Conservation (phyloP, 1,284 basidiomycete genomes). For the Gymnopus androsaceus region DNA sequence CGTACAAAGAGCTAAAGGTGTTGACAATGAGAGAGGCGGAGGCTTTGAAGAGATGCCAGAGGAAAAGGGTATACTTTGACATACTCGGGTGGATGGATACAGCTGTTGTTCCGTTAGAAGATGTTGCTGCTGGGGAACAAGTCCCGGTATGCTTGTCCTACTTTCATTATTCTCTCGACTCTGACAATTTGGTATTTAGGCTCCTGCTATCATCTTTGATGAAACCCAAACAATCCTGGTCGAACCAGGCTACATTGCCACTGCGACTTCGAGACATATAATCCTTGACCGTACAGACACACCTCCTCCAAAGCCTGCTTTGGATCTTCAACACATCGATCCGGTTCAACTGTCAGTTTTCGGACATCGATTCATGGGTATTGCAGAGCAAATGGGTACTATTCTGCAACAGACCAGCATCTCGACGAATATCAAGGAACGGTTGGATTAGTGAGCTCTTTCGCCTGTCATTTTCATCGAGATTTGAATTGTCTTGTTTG, state of each 20-base stretch:
- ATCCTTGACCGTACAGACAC: slow-evolving; percentile 2
- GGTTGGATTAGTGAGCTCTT: slow-evolving; percentile 66
- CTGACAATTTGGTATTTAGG: slow-evolving; percentile 22
- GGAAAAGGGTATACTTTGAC: slow-evolving; percentile 29
- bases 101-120: slow-evolving; percentile 54
- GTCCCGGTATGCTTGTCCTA: slow-evolving; percentile 29
- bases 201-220: slow-evolving; percentile 67
- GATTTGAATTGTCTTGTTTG: background rate
- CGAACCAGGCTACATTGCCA: slow-evolving; percentile 34
- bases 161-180: background rate
- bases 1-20: background rate
- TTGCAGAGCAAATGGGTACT: slow-evolving; percentile 65
- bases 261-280: slow-evolving; percentile 7
- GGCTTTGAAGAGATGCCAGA: background rate
- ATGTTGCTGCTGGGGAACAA: slow-evolving; percentile 50
- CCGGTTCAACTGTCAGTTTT: slow-evolving; percentile 6
- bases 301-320: background rate
- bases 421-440: slow-evolving; percentile 89
- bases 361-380: slow-evolving; percentile 13
- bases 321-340: slow-evolving; percentile 3
- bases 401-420: slow-evolving; percentile 89
- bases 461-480: background rate
- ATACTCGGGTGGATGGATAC: slow-evolving; percentile 53
- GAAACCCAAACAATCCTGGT: slow-evolving; percentile 65
- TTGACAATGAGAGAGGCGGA: slow-evolving; percentile 11